Evolutionary conservation across 495 filamentous ascomycete species (phyloP), one percentile per base, ranked within the genome.

Genomic region (Pseudomonodictys pantanalensis): DNA sequence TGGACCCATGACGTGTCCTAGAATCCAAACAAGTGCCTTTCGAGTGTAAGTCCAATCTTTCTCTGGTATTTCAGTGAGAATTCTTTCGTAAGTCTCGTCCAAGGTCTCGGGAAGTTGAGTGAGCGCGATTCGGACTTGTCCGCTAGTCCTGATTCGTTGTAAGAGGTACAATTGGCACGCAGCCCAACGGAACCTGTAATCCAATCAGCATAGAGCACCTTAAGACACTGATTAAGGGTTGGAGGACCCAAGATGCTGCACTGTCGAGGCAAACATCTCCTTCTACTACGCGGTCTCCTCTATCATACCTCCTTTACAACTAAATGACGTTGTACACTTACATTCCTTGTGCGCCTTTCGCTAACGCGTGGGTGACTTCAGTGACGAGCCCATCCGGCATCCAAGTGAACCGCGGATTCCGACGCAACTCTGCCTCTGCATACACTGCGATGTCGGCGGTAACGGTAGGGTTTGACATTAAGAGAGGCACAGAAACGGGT

Each of bases 181-280:
- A 30, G 41, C 52, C 52, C 52, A 56, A 12, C 52, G 25, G 47
- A 56, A 56, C 52, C 52, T 56, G 26, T 43, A n/a, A 43, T 43
- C 6, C 25, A 15, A 18, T 41, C 38, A 41, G 38, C 3, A 28
- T 43, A 12, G 11, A 3, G 3, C 22, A 15, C 2, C 24, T n/a
- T n/a, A n/a, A n/a, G n/a, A n/a, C n/a, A n/a, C n/a, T n/a, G n/a
- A n/a, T n/a, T n/a, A n/a, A n/a, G n/a, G n/a, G n/a, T n/a, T n/a
- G n/a, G n/a, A n/a, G n/a, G n/a, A n/a, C n/a, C n/a, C n/a, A n/a
- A n/a, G n/a, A n/a, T n/a, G n/a, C n/a, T n/a, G n/a, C n/a, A n/a
- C n/a, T n/a, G n/a, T n/a, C n/a, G n/a, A n/a, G n/a, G n/a, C n/a
- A n/a, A n/a, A n/a, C n/a, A n/a, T n/a, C n/a, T n/a, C n/a, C n/a